Evolutionary conservation across 2,329 filamentous ascomycete species (phyloP), one percentile per base, ranked within the genome.

Genomic region (Podosphaera fusca): DNA sequence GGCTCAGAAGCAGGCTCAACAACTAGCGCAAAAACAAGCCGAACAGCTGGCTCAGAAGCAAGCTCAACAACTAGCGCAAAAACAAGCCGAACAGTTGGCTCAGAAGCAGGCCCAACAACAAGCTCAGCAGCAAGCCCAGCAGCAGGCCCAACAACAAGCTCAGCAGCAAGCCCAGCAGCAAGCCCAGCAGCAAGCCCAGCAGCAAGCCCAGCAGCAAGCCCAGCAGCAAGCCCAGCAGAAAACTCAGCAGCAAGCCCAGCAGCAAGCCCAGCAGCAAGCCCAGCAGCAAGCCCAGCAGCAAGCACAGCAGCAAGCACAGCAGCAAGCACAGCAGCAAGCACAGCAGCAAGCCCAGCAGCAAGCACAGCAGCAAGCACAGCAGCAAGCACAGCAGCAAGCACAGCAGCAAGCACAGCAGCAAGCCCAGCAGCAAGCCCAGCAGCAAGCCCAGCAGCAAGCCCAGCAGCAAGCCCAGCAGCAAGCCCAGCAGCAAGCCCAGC

Each of bases 341-440:
- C 34, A 47, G 33, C 52, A 40, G 21, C 54, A 55, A 21, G 47
- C 55, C 46, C 47, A 58, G 49, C 49, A 52, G n/a, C 57, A 38
- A 30, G 58, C 57, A 45, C 54, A 60, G 47, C 58, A 56, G 30
- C 59, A 57, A 30, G 56, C 47, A 30, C 49, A 57, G 40, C 58
- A 59, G 56, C 53, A 57, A 31, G 58, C 62, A 50, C 60, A 53
- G n/a, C 35, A 5, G 35, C 45, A 14, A 46, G 21, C 14, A 12
- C 53, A 58, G 31, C 59, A 54, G 42, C 42, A 51, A 33, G 55
- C 60, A n/a, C 58, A 57, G 45, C 57, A 58, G 36, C 59, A 60
- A 31, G 50, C 51, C 49, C 31, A 56, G 40, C 36, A 58, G 51
- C 52, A 29, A 34, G 52, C 12, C 36, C 45, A n/a, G n/a, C 45